A percentile compares a stretch with the other conserved stretches of the same genome.
phyloP scores from a whole-genome alignment of 129 eudicot genomes.

The Calendula officinalis region DNA sequence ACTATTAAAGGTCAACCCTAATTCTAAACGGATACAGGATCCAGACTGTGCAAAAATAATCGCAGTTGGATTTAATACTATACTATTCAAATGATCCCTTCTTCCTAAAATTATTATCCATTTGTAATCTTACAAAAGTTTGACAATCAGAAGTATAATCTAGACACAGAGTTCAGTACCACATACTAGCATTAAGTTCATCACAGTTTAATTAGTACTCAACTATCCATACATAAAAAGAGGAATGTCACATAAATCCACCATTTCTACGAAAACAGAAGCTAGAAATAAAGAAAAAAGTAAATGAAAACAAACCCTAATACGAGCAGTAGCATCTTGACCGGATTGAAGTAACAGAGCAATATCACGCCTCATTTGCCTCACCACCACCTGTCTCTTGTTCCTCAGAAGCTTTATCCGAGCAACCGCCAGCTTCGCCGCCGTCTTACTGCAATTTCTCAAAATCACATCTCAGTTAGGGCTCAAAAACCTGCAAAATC shows the following conservation, averaged over 20 bases:
- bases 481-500: background rate
- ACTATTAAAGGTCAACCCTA: slow-evolving; percentile 1
- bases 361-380: slow-evolving; percentile 93
- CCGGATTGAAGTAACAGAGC: slow-evolving; percentile 86
- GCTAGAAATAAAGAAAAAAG: background rate
- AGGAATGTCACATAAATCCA: background rate
- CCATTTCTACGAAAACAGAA: background rate
- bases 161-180: background rate
- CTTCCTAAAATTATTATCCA: background rate
- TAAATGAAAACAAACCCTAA: slow-evolving; percentile 44
- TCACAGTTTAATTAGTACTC: background rate
- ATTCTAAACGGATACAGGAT: background rate
- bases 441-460: slow-evolving; percentile 59
- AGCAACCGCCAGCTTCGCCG: slow-evolving; percentile 89
- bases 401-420: slow-evolving; percentile 84
- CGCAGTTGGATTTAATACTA: background rate
- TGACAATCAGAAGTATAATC: background rate
- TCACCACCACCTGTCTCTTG: slow-evolving; percentile 83
- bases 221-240: slow-evolving; percentile 1
- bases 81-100: background rate
- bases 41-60: too few relatives aligned
- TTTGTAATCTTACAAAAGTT: background rate
- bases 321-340: slow-evolving; percentile 93
- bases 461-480: background rate
- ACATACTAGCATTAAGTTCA: background rate